These are phyloP conservation scores for Trypanosoma platydactyli DNA, from an alignment of 208 protist species.

Conservation along the genomic window DNA sequence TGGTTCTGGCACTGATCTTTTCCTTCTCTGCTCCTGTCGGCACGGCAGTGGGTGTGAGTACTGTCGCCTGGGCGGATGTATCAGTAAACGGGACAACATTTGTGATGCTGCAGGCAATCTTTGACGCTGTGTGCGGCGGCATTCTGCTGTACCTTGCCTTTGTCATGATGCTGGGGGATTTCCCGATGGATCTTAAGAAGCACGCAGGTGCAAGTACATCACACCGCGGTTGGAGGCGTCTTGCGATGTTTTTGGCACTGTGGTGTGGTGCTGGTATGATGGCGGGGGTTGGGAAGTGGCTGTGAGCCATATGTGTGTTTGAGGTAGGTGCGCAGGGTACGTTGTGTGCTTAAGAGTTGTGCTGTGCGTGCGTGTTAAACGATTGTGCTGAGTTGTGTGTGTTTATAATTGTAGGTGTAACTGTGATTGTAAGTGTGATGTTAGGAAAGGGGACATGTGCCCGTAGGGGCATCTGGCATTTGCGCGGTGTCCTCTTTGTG, in stretches of 20 bases:
- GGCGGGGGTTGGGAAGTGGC: slow-evolving; percentile 26
- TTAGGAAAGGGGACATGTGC: neutral
- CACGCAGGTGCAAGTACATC: slow-evolving; percentile 9
- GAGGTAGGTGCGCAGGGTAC: neutral
- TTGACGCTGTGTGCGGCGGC: slow-evolving; percentile 53
- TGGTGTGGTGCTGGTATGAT: slow-evolving; percentile 49
- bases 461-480: no score
- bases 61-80: slow-evolving; percentile 28
- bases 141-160: slow-evolving; percentile 72
- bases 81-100: slow-evolving; percentile 38
- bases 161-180: slow-evolving; percentile 56
- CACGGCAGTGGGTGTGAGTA: slow-evolving; percentile 31
- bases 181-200: slow-evolving; percentile 49
- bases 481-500: no score
- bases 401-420: neutral
- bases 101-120: slow-evolving; percentile 43
- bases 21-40: slow-evolving; percentile 57
- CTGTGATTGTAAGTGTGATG: neutral
- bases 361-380: slow-evolving; percentile 11
- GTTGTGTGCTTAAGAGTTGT: slow-evolving; percentile 3
- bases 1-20: slow-evolving; percentile 43
- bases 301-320: slow-evolving; percentile 11
- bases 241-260: slow-evolving; percentile 44
- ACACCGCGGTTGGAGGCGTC: slow-evolving; percentile 15
- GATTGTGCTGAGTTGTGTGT: neutral